Evolutionary conservation across 345 rosid genomes (phyloP), one percentile per base, ranked within the genome.

Genomic region (Acer negundo): DNA sequence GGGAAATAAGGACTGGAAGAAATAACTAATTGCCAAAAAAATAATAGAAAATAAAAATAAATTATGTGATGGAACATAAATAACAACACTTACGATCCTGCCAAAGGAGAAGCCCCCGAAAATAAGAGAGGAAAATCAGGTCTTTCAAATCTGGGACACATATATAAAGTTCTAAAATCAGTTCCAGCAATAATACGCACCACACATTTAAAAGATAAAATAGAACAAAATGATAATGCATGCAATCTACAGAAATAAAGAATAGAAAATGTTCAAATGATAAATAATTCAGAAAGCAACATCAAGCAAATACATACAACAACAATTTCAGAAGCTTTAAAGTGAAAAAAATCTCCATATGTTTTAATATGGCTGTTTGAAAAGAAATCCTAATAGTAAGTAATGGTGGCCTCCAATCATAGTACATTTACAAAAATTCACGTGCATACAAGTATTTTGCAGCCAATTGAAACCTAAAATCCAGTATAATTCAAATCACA

Each of bases 121-220:
- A 96, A 83, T 3, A 88, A 12, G 38, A 84, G 90, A 71, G 99
- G 91, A 77, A 96, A 92, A 77, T 94, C 99, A 26, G 92, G 88
- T 72, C 98, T 89, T 80, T 91, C 91, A 83, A 92, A 94, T 79
- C 99, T 96, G 93, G 72, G 83, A 82, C 44, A 35, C 79, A 44
- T 73, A 76, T 38, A 73, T 51, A 71, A 42, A 65, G 51, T 3
- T 64, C 44, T 15, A n/a, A 49, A 0, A 44, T 79, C 47, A 67
- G 76, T 51, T 26, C 12, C 20, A 71, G n/a, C 42, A 19, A 72
- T 55, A 75, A 62, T 20, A 23, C 3, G 49, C 73, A 70, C 31
- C 69, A n/a, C 31, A 20, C 16, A 20, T 40, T 42, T 59, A 42
- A 81, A 70, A 67, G 65, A 55, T 40, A 81, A 62, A 74, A 69